Evolutionary conservation across 1,284 basidiomycete genomes (phyloP).

Genomic region (Trichosporon faecale): DNA sequence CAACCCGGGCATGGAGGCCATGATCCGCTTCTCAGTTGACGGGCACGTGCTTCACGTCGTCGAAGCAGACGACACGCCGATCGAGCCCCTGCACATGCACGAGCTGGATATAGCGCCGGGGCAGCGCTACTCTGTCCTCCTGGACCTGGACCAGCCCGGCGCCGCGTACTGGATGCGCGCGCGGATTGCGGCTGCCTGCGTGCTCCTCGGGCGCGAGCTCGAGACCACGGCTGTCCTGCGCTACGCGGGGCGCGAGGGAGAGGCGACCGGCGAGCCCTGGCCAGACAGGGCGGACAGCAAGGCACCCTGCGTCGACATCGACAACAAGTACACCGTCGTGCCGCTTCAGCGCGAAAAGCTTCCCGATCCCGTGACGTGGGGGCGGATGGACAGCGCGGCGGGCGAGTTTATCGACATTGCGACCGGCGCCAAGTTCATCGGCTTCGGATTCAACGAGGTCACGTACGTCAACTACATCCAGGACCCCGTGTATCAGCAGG

Average conservation of each 20-base stretch:
- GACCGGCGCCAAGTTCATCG: slow-evolving; percentile 24
- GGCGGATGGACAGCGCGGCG: neutral
- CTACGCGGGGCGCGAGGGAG: neutral
- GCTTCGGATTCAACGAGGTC: slow-evolving; percentile 38
- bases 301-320: slow-evolving; percentile 29
- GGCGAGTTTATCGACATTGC: slow-evolving; percentile 14
- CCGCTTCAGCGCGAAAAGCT: slow-evolving; percentile 36
- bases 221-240: neutral
- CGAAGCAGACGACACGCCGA: slow-evolving; percentile 33
- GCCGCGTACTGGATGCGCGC: slow-evolving; percentile 44
- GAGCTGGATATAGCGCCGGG: slow-evolving; percentile 30
- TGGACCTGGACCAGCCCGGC: slow-evolving; percentile 34
- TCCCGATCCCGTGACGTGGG: slow-evolving; percentile 22
- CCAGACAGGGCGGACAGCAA: slow-evolving; percentile 13
- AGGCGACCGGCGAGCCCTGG: slow-evolving; percentile 27
- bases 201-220: neutral
- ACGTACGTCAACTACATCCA: slow-evolving; percentile 36
- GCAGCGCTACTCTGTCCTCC: slow-evolving; percentile 42
- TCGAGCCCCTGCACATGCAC: slow-evolving; percentile 28
- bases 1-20: slow-evolving; percentile 17
- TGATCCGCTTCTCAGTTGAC: slow-evolving; percentile 32
- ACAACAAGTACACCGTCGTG: slow-evolving; percentile 27
- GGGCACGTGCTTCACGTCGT: slow-evolving; percentile 33
- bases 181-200: slow-evolving; percentile 23
- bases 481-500: slow-evolving; percentile 39